Percentiles rank a stretch among this genome's conserved stretches.
Conservation (phyloP, 2,329 filamentous ascomycete genomes). For the Emmonsiellopsis sp. region DNA sequence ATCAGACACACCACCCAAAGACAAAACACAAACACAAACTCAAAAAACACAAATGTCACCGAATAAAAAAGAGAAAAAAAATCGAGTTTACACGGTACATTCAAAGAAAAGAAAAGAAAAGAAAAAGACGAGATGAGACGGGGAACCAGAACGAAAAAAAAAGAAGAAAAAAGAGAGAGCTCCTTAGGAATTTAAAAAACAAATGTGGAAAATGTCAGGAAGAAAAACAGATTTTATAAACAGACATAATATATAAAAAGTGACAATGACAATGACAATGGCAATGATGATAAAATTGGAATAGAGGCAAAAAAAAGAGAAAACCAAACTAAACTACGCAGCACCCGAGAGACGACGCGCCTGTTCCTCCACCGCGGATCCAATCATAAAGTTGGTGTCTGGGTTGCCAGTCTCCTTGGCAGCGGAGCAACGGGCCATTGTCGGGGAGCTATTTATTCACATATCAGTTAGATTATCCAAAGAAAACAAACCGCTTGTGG, state of each 20-base stretch:
- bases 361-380: background rate
- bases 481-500: constrained; percentile 8
- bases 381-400: constrained; percentile 63
- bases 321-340: background rate
- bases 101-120: background rate
- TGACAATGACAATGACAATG: no score
- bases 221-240: no score
- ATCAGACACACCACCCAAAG: no score
- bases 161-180: background rate
- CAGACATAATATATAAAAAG: no score
- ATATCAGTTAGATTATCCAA: constrained; percentile 3
- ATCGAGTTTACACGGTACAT: background rate
- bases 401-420: constrained; percentile 77
- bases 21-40: constrained; percentile 21
- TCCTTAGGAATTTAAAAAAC: constrained; percentile 5
- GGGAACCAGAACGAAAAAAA: constrained; percentile 9
- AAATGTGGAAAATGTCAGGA: background rate
- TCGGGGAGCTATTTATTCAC: constrained; percentile 62
- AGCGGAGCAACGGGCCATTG: constrained; percentile 94
- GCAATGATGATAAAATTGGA: no score
- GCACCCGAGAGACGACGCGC: background rate
- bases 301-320: background rate
- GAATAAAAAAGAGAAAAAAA: constrained; percentile 17
- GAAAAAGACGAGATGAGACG: constrained; percentile 5
- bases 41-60: constrained; percentile 14